Percentiles rank a stretch among this genome's conserved stretches.
These are phyloP conservation scores for Aurifilum marmelostoma DNA, from an alignment of 2,329 filamentous ascomycete genomes.

Conservation along the genomic window DNA sequence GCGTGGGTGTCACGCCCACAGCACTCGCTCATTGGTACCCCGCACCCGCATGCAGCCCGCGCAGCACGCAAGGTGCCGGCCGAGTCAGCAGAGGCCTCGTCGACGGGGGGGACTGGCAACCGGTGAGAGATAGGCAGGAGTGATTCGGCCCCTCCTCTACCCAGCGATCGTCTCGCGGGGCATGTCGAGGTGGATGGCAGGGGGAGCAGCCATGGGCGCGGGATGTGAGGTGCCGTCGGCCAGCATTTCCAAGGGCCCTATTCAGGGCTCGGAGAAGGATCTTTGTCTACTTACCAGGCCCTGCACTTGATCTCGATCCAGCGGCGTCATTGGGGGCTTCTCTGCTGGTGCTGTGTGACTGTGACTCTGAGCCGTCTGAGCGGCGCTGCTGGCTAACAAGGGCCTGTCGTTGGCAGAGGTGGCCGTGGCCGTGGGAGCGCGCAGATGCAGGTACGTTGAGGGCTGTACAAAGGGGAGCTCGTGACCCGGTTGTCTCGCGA, in stretches of 20 bases:
- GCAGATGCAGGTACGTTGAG: constrained; percentile 55
- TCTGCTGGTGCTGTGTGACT: constrained; percentile 46
- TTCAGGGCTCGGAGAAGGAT: constrained; percentile 5
- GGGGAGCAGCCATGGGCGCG: constrained; percentile 17
- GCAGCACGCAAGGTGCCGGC: constrained; percentile 17
- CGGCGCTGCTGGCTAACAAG: constrained; percentile 16
- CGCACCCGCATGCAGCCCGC: constrained; percentile 26
- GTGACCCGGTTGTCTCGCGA: constrained; percentile 42
- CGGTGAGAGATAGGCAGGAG: constrained; percentile 16
- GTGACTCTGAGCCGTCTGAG: constrained; percentile 33
- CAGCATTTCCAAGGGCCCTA: not conserved
- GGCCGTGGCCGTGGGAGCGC: constrained; percentile 25
- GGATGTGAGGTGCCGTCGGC: constrained; percentile 27
- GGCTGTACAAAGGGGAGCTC: constrained; percentile 63
- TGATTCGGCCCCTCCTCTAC: not conserved
- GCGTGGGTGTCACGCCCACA: constrained; percentile 13
- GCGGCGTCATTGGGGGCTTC: constrained; percentile 52
- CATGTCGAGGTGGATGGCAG: constrained; percentile 16
- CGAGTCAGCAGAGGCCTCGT: constrained; percentile 22
- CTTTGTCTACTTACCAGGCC: constrained; percentile 65
- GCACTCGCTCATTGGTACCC: constrained; percentile 26
- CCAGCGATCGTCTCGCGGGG: not conserved
- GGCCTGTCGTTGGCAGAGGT: constrained; percentile 12
- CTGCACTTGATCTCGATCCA: constrained; percentile 78
- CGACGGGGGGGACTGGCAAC: constrained; percentile 26